These are phyloP conservation scores for Fusarium sp. DNA, from an alignment of 2,329 filamentous ascomycete genomes.

Conservation along the genomic window DNA sequence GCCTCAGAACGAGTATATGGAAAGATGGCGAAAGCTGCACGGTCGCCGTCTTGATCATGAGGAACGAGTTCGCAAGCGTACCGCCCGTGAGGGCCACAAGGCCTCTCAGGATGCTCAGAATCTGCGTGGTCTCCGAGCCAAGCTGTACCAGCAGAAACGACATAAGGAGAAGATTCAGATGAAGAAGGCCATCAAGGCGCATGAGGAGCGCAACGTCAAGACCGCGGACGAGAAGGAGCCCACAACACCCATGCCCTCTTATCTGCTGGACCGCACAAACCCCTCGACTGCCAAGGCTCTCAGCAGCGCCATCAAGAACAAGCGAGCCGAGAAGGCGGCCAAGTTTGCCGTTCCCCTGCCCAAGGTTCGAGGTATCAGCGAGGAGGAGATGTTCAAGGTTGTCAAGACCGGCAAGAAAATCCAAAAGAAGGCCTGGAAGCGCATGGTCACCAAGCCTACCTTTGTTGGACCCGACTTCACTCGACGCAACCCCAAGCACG, in stretches of 20 bases:
- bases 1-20: constrained; percentile 86
- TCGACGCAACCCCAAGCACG: constrained; percentile 83
- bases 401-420: constrained; percentile 97
- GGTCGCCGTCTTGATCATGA: constrained; percentile 79
- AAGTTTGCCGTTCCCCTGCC: constrained; percentile 93
- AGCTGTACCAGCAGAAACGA: constrained; percentile 92
- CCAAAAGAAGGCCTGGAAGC: constrained; percentile 83
- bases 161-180: constrained; percentile 99
- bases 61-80: constrained; percentile 87
- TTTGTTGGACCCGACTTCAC: constrained; percentile 96
- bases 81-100: constrained; percentile 90
- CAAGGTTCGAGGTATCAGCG: constrained; percentile 89
- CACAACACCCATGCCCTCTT: constrained; percentile 86
- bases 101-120: constrained; percentile 92
- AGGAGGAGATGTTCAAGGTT: constrained; percentile 98
- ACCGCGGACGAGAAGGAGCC: constrained; percentile 83
- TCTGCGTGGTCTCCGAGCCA: constrained; percentile 89
- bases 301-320: constrained; percentile 92
- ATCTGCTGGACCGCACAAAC: constrained; percentile 86
- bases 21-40: constrained; percentile 72
- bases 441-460: constrained; percentile 69
- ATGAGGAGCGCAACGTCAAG: constrained; percentile 97
- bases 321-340: constrained; percentile 91
- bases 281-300: constrained; percentile 74
- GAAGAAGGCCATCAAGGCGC: constrained; percentile 92